These are phyloP conservation scores for Rhodotorula sp. DNA, from an alignment of 1,284 basidiomycete genomes.

Conservation along the genomic window DNA sequence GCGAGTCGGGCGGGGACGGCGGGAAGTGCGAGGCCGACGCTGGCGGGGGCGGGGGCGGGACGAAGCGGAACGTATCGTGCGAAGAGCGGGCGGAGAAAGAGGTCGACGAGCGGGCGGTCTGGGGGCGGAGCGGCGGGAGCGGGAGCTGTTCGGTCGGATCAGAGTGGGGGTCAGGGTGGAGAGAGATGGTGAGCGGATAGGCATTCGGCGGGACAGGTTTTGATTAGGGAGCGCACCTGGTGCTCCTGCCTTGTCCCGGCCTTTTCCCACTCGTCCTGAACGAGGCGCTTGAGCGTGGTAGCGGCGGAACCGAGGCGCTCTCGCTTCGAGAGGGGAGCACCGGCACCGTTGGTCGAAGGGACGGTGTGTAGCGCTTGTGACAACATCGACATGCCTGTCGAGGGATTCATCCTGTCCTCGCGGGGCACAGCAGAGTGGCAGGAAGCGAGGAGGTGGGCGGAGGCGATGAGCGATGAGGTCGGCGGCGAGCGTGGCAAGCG, in stretches of 20 bases:
- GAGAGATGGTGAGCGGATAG: not conserved
- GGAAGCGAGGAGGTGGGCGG: too few relatives aligned
- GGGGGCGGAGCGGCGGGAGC: not conserved
- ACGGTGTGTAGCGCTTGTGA: not conserved
- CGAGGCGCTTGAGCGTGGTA: not conserved
- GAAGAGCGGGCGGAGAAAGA: not conserved
- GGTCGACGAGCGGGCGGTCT: not conserved
- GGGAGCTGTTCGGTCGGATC: not conserved
- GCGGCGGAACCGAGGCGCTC: not conserved
- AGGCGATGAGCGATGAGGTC: too few relatives aligned
- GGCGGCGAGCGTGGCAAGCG: too few relatives aligned
- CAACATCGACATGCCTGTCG: not conserved
- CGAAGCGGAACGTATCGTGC: not conserved
- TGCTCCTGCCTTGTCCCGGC: not conserved
- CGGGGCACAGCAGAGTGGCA: not conserved
- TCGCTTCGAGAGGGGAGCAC: not conserved
- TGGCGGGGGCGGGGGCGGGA: not conserved
- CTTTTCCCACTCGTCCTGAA: constrained; percentile 3
- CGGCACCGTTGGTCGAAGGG: not conserved
- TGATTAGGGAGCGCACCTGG: not conserved
- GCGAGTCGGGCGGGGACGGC: not conserved
- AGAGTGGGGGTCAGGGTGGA: not conserved
- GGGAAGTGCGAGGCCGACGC: constrained; percentile 6
- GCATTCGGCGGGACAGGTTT: not conserved
- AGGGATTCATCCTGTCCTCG: not conserved